Conservation (phyloP, 108 stramenopile species). For the Cyclotella baltica region DNA sequence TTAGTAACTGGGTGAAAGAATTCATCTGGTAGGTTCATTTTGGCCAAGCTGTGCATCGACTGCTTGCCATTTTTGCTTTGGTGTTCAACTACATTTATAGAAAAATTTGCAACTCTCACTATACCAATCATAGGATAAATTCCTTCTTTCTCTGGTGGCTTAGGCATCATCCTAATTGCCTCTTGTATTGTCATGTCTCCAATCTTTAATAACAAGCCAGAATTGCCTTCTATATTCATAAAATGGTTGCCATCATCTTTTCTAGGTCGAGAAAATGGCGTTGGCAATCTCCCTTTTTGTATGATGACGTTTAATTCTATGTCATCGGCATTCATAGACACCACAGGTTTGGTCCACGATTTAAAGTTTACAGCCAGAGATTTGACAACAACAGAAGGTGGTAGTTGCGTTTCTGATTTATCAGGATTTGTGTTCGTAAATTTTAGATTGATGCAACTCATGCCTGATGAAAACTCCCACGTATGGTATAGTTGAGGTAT, state of each 20-base stretch:
- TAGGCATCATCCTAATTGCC: constrained; percentile 32
- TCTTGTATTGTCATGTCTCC: constrained; percentile 49
- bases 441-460: not conserved
- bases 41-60: constrained; percentile 20
- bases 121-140: constrained; percentile 47
- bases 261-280: not conserved
- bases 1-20: constrained; percentile 33
- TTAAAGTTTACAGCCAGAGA: constrained; percentile 25
- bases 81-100: constrained; percentile 4
- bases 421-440: not conserved
- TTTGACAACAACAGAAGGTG: constrained; percentile 35
- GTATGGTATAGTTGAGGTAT: not conserved
- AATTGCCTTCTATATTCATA: not conserved
- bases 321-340: constrained; percentile 22
- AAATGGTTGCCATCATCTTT: not conserved
- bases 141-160: constrained; percentile 44
- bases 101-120: constrained; percentile 46
- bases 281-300: constrained; percentile 24
- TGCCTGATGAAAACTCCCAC: not conserved
- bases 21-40: constrained; percentile 32
- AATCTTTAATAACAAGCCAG: constrained; percentile 3
- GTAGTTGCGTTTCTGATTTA: not conserved
- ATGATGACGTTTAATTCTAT: constrained; percentile 34
- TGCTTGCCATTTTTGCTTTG: not conserved
- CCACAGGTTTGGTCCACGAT: constrained; percentile 42